Evolutionary conservation across 768 basidiomycete genomes (phyloP), one percentile per base, ranked within the genome.

Genomic region (Tricholoma furcatifolium): DNA sequence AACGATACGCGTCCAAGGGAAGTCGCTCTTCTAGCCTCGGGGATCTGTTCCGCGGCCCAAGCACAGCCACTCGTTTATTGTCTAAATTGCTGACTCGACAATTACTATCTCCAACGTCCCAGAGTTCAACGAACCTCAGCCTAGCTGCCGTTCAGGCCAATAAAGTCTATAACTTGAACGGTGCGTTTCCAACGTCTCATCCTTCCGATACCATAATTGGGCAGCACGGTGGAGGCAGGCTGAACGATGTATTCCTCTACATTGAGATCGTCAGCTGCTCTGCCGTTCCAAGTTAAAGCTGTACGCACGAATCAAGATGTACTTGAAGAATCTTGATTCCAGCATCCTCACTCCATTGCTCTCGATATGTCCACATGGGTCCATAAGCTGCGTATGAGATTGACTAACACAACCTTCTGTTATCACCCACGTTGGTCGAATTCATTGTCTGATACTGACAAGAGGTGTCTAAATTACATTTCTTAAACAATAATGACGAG

Each of bases 141-240:
- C 71, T 73, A 12, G 67, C 65, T 15, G 32, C 61, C 14, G 60
- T 60, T 62, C 6, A 80, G 56, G 7, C 63, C 49, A 4, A 74
- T 67, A 42, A 72, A 75, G 3, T 78, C n/a, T n/a, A n/a, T n/a
- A n/a, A n/a, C 70, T 6, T 65, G 59, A 1, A 78, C 51, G 1
- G 68, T 71, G 5, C 79, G 71, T 51, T 80, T 76, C 58, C 73
- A 69, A 11, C 68, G 62, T 17, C 70, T 58, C 21, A 70, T 60
- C 35, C 64, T 65, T 1, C 76, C 78, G 14, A 67, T 65, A 9
- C 76, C 76, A 50, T 71, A 78, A 61, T 77, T 78, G 8, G 77
- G 70, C 1, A 79, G 64, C 32, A 81, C 47, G 70, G 66, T 0
- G 76, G 76, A 57, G 18, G 60, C 58, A 41, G 64, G 56, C 40